A percentile compares a stretch with the other conserved stretches of the same genome.
Evolutionary conservation across 495 filamentous ascomycete species (phyloP).

Genomic region (Podospora pseudoanserina): DNA sequence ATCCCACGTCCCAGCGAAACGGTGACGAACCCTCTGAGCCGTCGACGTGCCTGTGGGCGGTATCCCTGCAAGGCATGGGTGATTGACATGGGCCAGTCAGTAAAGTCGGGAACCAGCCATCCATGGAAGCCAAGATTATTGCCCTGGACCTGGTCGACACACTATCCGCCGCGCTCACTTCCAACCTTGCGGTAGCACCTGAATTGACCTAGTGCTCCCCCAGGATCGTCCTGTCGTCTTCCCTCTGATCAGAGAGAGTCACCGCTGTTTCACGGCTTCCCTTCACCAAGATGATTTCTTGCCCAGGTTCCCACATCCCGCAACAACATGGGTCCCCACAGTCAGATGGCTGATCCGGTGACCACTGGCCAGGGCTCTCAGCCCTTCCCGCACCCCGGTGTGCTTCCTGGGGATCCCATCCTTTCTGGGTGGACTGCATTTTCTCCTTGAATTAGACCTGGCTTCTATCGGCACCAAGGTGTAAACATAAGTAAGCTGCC

Average conservation of each 20-base stretch:
- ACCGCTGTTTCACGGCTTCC: conserved; percentile 35
- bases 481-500: conserved; percentile 13
- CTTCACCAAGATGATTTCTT: conserved; percentile 25
- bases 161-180: conserved; percentile 25
- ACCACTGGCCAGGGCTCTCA: conserved; percentile 33
- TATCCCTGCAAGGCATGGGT: conserved; percentile 28
- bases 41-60: conserved; percentile 11
- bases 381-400: conserved; percentile 30
- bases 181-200: conserved; percentile 29
- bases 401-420: conserved; percentile 18
- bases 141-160: conserved; percentile 20
- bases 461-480: not conserved
- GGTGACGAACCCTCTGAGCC: conserved; percentile 22
- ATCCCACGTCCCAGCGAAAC: conserved; percentile 26
- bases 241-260: conserved; percentile 24
- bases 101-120: conserved; percentile 18
- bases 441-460: not conserved
- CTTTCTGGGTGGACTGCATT: conserved; percentile 18
- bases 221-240: conserved; percentile 30
- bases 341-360: conserved; percentile 39
- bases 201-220: conserved; percentile 31
- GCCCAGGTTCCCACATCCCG: conserved; percentile 21
- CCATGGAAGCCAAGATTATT: conserved; percentile 18
- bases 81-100: conserved; percentile 19
- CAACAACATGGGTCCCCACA: conserved; percentile 30